Base-by-base conservation (phyloP, 1,284 basidiomycete species). In the Inonotus hispidus region DNA sequence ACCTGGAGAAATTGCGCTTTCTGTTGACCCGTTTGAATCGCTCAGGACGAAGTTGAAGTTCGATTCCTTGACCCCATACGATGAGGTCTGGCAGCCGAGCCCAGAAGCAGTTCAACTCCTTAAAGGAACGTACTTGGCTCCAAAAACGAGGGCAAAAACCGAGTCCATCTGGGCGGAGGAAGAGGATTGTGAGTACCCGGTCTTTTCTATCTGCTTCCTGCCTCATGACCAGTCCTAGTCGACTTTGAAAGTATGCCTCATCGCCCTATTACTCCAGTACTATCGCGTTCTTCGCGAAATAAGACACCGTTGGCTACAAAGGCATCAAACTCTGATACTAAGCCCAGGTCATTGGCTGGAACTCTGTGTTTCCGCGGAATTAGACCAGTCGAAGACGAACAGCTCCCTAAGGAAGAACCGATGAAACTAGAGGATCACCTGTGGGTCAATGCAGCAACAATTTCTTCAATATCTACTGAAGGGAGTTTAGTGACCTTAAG, bases 11-110 rank as follows among this genome's bases (percentile, higher is more conserved):
- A 73, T 86, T 16, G 69, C 72, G 23, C 73, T 81, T 13, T 80
- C 79, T 10, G 68, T 71, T 25, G 84, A 85, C 46, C 83, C 82
- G 10, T 79, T 80, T 47, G 75, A 79, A 1, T 65, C 66, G 7
- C 73, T 84, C 19, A 70, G 68, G 54, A 68, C 68, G 23, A 61
- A 73, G 21, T 65, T 74, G 67, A 65, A 66, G 63, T 62, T 80
- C 16, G 59, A 71, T 53, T 60, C 71, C 13, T 63, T 79, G 19
- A 60, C 70, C 13, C 66, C 72, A 10, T 81, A 77, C 58, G 76
- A 81, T 32, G 83, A 86, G 67, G 73, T 45, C 7, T 55, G 29
- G 52, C 23, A 57, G 23, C 21, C 46, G 7, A 43, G 39, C 16
- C 53, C 53, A 11, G 45, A 56, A 23, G 41, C 39, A 25, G 27